Evolutionary conservation across 805 yeast species (phyloP).

Genomic region (Lachancea fermentati): DNA sequence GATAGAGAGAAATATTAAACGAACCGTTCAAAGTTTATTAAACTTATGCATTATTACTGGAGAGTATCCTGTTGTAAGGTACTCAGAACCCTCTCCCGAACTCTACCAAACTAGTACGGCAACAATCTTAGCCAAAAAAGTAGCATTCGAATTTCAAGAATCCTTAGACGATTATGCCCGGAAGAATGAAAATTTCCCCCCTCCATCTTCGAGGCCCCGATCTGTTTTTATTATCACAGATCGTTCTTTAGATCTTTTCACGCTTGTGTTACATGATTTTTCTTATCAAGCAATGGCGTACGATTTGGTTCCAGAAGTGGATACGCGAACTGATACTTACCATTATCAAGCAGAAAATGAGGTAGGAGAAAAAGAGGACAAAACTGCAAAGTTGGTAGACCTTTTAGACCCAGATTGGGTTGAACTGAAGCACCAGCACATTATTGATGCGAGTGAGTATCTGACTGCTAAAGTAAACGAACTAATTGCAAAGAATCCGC

Average conservation of each 20-base stretch:
- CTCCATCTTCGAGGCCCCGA: conserved; percentile 55
- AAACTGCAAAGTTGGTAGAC: conserved; percentile 48
- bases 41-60: conserved; percentile 73
- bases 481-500: conserved; percentile 65
- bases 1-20: conserved; percentile 51
- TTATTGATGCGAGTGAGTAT: conserved; percentile 64
- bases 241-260: conserved; percentile 73
- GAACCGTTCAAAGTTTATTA: conserved; percentile 60
- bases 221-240: conserved; percentile 74
- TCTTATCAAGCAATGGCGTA: conserved; percentile 88
- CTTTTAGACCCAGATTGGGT: conserved; percentile 63
- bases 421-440: conserved; percentile 64
- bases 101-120: conserved; percentile 47
- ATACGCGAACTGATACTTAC: conserved; percentile 41
- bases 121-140: conserved; percentile 53
- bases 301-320: conserved; percentile 53
- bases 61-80: conserved; percentile 83
- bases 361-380: conserved; percentile 38
- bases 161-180: conserved; percentile 74
- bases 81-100: conserved; percentile 48
- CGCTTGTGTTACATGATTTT: conserved; percentile 86
- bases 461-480: conserved; percentile 55
- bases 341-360: conserved; percentile 54
- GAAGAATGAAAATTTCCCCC: conserved; percentile 56
- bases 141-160: conserved; percentile 67